Conservation (phyloP, 1,284 basidiomycete species). For the Fistulina hepatica region DNA sequence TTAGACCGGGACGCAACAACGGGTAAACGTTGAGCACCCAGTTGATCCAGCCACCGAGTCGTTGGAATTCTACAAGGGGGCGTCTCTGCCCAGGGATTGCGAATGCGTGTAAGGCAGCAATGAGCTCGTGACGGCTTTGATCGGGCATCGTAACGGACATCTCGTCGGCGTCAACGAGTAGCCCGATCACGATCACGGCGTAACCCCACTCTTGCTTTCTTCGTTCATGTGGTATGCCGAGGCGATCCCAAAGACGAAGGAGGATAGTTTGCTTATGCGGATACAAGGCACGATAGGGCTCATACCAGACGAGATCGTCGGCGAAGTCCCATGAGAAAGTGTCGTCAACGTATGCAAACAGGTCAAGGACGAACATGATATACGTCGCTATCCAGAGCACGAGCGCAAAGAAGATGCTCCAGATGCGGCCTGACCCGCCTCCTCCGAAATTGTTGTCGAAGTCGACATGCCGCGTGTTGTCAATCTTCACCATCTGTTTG, state of each 20-base stretch:
- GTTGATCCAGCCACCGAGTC: constrained; percentile 22
- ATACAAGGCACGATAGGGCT: constrained; percentile 18
- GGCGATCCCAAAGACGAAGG: constrained; percentile 29
- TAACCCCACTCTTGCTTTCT: constrained; percentile 28
- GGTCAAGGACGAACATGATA: too few relatives aligned
- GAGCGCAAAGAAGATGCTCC: constrained; percentile 22
- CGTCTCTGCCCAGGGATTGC: constrained; percentile 1
- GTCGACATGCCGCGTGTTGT: constrained; percentile 20
- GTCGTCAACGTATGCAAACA: constrained; percentile 28
- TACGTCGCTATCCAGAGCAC: constrained; percentile 28
- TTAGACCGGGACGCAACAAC: constrained; percentile 19
- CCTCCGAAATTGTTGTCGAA: constrained; percentile 24
- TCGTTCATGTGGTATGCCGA: constrained; percentile 28
- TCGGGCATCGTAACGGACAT: constrained; percentile 23
- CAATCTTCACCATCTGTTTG: constrained; percentile 27
- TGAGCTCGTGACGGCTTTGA: constrained; percentile 10
- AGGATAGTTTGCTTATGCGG: constrained; percentile 24
- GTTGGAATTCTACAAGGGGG: constrained; percentile 15
- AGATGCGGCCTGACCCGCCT: constrained; percentile 19
- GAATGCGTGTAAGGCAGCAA: constrained; percentile 14
- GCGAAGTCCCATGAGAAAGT: constrained; percentile 20
- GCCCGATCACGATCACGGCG: constrained; percentile 26
- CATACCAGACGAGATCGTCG: constrained; percentile 17
- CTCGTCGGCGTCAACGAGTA: constrained; percentile 22
- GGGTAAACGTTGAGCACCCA: constrained; percentile 25